phyloP scores from a whole-genome alignment of 1,284 basidiomycete genomes.

The Neotropicomus parvogracilis region DNA sequence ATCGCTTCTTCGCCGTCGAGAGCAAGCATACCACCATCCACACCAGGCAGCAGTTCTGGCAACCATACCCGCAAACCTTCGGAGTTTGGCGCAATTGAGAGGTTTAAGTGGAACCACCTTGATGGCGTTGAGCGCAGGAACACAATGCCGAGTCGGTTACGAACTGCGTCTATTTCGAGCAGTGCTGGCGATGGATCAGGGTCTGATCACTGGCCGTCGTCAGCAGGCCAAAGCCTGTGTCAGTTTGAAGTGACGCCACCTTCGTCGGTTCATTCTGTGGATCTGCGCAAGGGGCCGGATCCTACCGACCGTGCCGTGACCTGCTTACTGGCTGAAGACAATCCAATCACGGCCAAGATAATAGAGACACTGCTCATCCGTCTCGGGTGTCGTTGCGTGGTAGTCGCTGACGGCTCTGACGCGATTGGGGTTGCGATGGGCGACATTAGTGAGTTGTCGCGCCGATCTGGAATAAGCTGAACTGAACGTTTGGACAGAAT shows the following conservation, averaged over 20 bases:
- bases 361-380: conserved; percentile 90
- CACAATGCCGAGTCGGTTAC: conserved; percentile 82
- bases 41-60: conserved; percentile 53
- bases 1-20: conserved; percentile 90
- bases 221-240: conserved; percentile 48
- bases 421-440: conserved; percentile 96
- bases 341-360: conserved; percentile 94
- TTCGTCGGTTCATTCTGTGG: conserved; percentile 75
- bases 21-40: conserved; percentile 64
- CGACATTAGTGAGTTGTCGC: conserved; percentile 75
- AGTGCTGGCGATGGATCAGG: conserved; percentile 72
- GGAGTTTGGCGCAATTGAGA: conserved; percentile 79
- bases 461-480: neutral
- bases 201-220: conserved; percentile 70
- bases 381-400: conserved; percentile 90
- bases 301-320: conserved; percentile 78
- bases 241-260: conserved; percentile 63
- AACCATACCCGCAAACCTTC: conserved; percentile 79
- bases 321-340: conserved; percentile 94
- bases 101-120: conserved; percentile 78
- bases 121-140: conserved; percentile 76
- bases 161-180: conserved; percentile 81
- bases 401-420: conserved; percentile 94
- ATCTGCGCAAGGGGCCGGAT: conserved; percentile 67
- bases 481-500: conserved; percentile 50